A percentile compares a stretch with the other conserved stretches of the same genome.
Evolutionary conservation across 805 yeast species (phyloP).

Genomic region (Yamadazyma olivae): DNA sequence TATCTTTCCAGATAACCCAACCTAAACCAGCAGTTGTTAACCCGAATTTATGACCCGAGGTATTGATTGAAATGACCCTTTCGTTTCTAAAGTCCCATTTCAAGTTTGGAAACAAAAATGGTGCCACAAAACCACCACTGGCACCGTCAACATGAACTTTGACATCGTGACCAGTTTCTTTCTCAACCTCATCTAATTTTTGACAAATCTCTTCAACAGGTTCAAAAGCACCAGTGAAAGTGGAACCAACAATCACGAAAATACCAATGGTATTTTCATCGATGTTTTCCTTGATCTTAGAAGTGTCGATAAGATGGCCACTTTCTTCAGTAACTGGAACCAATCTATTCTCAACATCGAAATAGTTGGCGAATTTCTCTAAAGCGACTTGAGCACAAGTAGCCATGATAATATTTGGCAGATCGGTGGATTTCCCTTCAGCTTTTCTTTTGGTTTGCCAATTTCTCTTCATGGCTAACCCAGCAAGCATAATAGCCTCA

Average conservation of each 20-base stretch:
- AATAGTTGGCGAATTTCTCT: slow-evolving; percentile 91
- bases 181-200: slow-evolving; percentile 68
- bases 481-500: slow-evolving; percentile 92
- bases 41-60: slow-evolving; percentile 93
- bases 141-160: slow-evolving; percentile 96
- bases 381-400: slow-evolving; percentile 91
- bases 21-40: slow-evolving; percentile 89
- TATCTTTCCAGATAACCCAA: slow-evolving; percentile 83
- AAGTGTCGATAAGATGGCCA: slow-evolving; percentile 62
- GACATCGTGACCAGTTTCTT: slow-evolving; percentile 60
- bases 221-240: slow-evolving; percentile 92
- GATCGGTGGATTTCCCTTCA: slow-evolving; percentile 54
- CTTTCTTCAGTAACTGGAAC: slow-evolving; percentile 61
- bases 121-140: slow-evolving; percentile 86
- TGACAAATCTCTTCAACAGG: slow-evolving; percentile 58
- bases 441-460: slow-evolving; percentile 73
- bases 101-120: slow-evolving; percentile 71
- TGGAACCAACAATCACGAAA: slow-evolving; percentile 84
- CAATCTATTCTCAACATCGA: slow-evolving; percentile 83
- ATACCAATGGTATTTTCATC: slow-evolving; percentile 94
- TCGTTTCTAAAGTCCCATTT: slow-evolving; percentile 81
- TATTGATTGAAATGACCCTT: slow-evolving; percentile 80
- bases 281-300: slow-evolving; percentile 56
- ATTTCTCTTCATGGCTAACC: slow-evolving; percentile 83
- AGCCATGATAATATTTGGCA: slow-evolving; percentile 90